These are phyloP conservation scores for Middelhovenomyces tepae DNA, from an alignment of 805 yeast species.

Conservation along the genomic window DNA sequence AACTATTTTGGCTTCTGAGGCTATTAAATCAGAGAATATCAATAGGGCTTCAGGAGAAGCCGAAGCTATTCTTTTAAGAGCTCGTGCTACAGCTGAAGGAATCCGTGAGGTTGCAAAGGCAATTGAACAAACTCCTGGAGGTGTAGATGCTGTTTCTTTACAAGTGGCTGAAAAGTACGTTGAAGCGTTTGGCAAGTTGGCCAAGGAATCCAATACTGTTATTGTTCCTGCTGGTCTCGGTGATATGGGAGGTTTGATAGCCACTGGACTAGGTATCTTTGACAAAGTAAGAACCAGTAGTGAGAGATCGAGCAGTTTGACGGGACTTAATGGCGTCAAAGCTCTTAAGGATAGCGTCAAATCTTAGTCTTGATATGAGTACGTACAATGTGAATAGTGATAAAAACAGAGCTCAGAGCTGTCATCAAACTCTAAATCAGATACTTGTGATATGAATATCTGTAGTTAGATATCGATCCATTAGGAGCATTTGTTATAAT, in stretches of 20 bases:
- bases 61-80: conserved; percentile 54
- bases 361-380: no score
- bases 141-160: conserved; percentile 65
- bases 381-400: no score
- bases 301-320: no score
- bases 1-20: conserved; percentile 69
- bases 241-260: conserved; percentile 65
- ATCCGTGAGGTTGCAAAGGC: conserved; percentile 57
- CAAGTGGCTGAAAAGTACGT: conserved; percentile 80
- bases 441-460: no score
- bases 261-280: conserved; percentile 67
- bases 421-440: no score
- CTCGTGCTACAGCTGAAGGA: conserved; percentile 69
- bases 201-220: conserved; percentile 72
- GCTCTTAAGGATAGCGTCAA: no score
- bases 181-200: conserved; percentile 71
- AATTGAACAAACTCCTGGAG: conserved; percentile 58
- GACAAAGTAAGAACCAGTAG: conserved; percentile 42
- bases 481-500: no score
- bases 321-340: no score
- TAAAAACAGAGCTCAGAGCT: no score
- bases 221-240: conserved; percentile 70
- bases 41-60: conserved; percentile 70
- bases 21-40: conserved; percentile 49
- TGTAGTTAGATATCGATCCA: no score